phyloP scores from a whole-genome alignment of 202 grass and related monocot genomes.

The Digitaria exilis region DNA sequence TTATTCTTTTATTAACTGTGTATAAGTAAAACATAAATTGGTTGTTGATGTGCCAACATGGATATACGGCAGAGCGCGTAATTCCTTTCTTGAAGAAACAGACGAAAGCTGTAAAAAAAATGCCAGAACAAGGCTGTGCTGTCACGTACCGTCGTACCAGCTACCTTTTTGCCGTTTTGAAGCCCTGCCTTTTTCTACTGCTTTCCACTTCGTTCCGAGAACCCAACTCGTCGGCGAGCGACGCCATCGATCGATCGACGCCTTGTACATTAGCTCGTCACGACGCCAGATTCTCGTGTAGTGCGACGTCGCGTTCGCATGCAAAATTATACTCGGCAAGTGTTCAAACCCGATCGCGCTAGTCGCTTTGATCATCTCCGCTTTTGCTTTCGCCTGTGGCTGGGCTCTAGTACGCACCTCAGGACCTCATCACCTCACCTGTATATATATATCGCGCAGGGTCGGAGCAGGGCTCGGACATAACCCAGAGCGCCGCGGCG shows the following conservation, averaged over 20 bases:
- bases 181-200: constrained; percentile 2
- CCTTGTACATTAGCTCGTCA: too few relatives aligned
- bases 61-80: not conserved
- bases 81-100: not conserved
- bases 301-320: constrained; percentile 35
- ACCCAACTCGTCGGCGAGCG: too few relatives aligned
- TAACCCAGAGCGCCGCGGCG: constrained; percentile 41
- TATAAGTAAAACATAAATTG: not conserved
- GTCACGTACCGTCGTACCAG: not conserved
- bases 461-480: constrained; percentile 51
- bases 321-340: constrained; percentile 3
- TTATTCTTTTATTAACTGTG: too few relatives aligned
- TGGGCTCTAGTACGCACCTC: not conserved
- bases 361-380: not conserved
- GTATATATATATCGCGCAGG: constrained; percentile 44
- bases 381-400: not conserved
- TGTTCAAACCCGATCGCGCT: constrained; percentile 31
- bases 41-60: not conserved
- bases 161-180: not conserved
- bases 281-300: not conserved
- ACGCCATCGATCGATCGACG: not conserved
- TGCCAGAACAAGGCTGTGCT: not conserved
- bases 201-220: constrained; percentile 18
- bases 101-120: constrained; percentile 6
- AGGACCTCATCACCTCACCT: not conserved